Percentiles rank a stretch among this genome's conserved stretches.
Evolutionary conservation across 306 rosid species (phyloP).

Genomic region (peach (Prunus persica)): Prunus_persica_NCBIv2 NC_034014.1:17330001-17330500

Average conservation of each 20-base stretch:
- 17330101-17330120: conserved; percentile 93
- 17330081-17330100: conserved; percentile 87
- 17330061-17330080: conserved; percentile 70
- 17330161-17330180: conserved; percentile 92
- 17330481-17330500: conserved; percentile 83
- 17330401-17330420: conserved; percentile 55
- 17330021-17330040: conserved; percentile 70
- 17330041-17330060: conserved; percentile 83
- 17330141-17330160: conserved; percentile 88
- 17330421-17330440: conserved; percentile 63
- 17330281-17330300: conserved; percentile 57
- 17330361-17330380: conserved; percentile 54
- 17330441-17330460: conserved; percentile 54
- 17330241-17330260: conserved; percentile 41
- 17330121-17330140: conserved; percentile 92
- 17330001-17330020: conserved; percentile 58
- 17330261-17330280: conserved; percentile 62
- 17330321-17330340: conserved; percentile 83
- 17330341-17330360: conserved; percentile 65
- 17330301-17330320: conserved; percentile 52
- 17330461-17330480: conserved; percentile 92
- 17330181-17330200: conserved; percentile 85
- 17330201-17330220: conserved; percentile 69
- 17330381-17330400: conserved; percentile 55
- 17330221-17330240: conserved; percentile 57